Evolutionary conservation across 805 yeast species (phyloP).

Genomic region (Candida anglica): DNA sequence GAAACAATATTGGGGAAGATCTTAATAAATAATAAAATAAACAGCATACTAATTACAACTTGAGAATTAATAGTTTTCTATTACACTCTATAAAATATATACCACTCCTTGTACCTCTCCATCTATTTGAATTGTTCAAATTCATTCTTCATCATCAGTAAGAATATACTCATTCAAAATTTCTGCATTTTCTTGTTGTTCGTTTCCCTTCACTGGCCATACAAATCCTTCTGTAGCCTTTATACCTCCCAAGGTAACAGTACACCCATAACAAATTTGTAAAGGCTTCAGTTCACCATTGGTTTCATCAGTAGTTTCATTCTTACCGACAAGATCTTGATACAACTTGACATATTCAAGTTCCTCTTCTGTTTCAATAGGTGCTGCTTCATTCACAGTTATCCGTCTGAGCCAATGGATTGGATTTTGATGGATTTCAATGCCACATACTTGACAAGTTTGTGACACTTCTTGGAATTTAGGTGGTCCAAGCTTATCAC

Average conservation of each 20-base stretch:
- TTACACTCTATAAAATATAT: no score
- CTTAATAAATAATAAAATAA: no score
- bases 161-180: constrained; percentile 48
- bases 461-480: constrained; percentile 5
- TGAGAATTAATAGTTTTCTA: no score
- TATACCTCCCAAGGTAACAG: constrained; percentile 51
- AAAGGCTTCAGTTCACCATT: constrained; percentile 10
- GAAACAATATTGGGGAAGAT: constrained; percentile 14
- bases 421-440: constrained; percentile 52
- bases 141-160: constrained; percentile 28
- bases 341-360: constrained; percentile 19
- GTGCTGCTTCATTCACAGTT: constrained; percentile 56
- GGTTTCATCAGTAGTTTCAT: no score
- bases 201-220: constrained; percentile 35
- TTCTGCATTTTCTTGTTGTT: constrained; percentile 23
- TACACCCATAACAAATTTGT: constrained; percentile 76
- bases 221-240: constrained; percentile 18
- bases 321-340: constrained; percentile 4
- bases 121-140: background rate
- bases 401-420: constrained; percentile 64
- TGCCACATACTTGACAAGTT: constrained; percentile 56
- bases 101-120: no score
- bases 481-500: constrained; percentile 66
- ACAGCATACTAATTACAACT: no score
- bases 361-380: constrained; percentile 41